Evolutionary conservation across 2,329 filamentous ascomycete genomes (phyloP).

Genomic region (Fusarium duplospermum): DNA sequence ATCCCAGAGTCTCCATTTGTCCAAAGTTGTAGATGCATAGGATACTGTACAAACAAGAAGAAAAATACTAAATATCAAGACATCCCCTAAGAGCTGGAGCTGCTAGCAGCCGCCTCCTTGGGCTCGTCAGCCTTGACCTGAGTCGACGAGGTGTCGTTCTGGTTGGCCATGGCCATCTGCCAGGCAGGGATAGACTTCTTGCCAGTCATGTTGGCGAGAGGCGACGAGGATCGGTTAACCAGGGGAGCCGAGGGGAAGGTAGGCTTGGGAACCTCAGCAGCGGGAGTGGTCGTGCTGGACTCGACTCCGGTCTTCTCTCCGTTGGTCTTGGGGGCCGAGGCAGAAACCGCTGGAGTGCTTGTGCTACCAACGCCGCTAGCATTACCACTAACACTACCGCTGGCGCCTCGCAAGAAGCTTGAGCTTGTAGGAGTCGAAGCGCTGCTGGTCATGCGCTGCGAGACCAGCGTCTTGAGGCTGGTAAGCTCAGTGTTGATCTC

Average conservation of each 20-base stretch:
- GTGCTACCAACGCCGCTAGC: slow-evolving; percentile 19
- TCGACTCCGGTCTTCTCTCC: slow-evolving; percentile 45
- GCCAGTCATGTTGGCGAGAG: slow-evolving; percentile 50
- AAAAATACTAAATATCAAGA: background rate
- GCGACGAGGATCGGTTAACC: slow-evolving; percentile 51
- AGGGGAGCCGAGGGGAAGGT: slow-evolving; percentile 43
- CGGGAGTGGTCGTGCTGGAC: slow-evolving; percentile 39
- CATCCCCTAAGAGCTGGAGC: slow-evolving; percentile 30
- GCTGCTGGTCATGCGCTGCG: slow-evolving; percentile 66
- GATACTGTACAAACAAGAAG: slow-evolving; percentile 32
- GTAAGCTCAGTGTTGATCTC: slow-evolving; percentile 90
- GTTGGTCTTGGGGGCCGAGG: slow-evolving; percentile 36
- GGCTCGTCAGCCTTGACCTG: slow-evolving; percentile 43
- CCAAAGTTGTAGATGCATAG: slow-evolving; percentile 27
- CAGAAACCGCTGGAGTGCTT: slow-evolving; percentile 41
- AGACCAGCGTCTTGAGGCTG: slow-evolving; percentile 89
- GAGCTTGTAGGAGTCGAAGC: slow-evolving; percentile 43
- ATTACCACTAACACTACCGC: slow-evolving; percentile 16
- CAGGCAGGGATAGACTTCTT: slow-evolving; percentile 82
- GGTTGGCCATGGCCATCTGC: slow-evolving; percentile 79
- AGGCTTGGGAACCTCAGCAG: slow-evolving; percentile 48
- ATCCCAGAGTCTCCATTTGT: slow-evolving; percentile 18
- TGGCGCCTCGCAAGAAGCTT: slow-evolving; percentile 42
- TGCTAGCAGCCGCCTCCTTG: slow-evolving; percentile 30
- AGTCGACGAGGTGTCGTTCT: slow-evolving; percentile 49